These are phyloP conservation scores for Teratosphaeria nubilosa DNA, from an alignment of 2,329 filamentous ascomycete genomes.

Conservation along the genomic window DNA sequence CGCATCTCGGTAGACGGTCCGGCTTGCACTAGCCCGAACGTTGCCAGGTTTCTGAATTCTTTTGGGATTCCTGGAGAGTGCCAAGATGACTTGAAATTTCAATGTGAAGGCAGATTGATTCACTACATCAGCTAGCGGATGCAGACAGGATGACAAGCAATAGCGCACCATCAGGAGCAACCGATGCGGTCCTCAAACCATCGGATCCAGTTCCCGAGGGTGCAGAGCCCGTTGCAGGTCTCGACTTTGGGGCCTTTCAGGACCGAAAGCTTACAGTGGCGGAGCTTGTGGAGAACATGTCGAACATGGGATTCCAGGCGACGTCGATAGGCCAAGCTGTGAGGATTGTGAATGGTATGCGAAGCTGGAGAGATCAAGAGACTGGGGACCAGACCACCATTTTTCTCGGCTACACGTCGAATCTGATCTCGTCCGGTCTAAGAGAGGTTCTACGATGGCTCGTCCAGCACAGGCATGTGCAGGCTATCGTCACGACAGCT, in stretches of 20 bases:
- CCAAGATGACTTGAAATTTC: neutral
- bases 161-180: slow-evolving; percentile 38
- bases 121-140: neutral
- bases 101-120: neutral
- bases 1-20: neutral
- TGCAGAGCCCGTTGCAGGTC: slow-evolving; percentile 72
- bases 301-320: slow-evolving; percentile 75
- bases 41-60: neutral
- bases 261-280: slow-evolving; percentile 70
- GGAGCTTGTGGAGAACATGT: slow-evolving; percentile 73
- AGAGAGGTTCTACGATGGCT: slow-evolving; percentile 86
- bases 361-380: slow-evolving; percentile 71
- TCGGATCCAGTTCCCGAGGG: slow-evolving; percentile 73
- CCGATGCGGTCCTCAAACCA: slow-evolving; percentile 72
- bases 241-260: slow-evolving; percentile 81
- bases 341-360: slow-evolving; percentile 90
- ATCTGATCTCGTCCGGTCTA: slow-evolving; percentile 91
- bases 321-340: slow-evolving; percentile 76
- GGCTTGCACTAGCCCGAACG: neutral
- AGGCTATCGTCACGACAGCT: slow-evolving; percentile 87
- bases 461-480: slow-evolving; percentile 84
- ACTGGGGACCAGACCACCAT: slow-evolving; percentile 76
- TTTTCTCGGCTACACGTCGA: slow-evolving; percentile 95
- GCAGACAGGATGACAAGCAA: slow-evolving; percentile 20
- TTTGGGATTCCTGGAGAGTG: neutral